Conservation (phyloP, 345 rosid genomes). For the Lenwebbia sp. region DNA sequence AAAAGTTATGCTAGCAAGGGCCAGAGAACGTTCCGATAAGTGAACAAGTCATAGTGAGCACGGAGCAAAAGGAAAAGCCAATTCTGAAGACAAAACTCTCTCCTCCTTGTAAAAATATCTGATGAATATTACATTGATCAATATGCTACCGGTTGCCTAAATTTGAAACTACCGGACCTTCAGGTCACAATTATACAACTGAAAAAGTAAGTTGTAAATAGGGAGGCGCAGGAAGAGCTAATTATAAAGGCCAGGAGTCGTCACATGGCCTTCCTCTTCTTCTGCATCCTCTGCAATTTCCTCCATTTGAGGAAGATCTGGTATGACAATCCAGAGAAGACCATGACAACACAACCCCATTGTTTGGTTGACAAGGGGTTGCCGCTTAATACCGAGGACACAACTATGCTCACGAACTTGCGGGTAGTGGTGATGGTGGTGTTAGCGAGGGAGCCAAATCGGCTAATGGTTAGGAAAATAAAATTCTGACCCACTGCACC, state of each 20-base stretch:
- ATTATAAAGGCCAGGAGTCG: neutral
- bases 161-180: slow-evolving; percentile 4
- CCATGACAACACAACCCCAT: slow-evolving; percentile 91
- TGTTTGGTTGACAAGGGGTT: slow-evolving; percentile 80
- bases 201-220: slow-evolving; percentile 4
- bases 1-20: neutral
- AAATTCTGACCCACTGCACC: slow-evolving; percentile 97
- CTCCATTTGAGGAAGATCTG: slow-evolving; percentile 92
- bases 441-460: slow-evolving; percentile 89
- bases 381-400: slow-evolving; percentile 79
- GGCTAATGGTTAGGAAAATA: slow-evolving; percentile 87
- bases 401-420: slow-evolving; percentile 86
- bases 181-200: slow-evolving; percentile 8
- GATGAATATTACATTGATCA: slow-evolving; percentile 1
- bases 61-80: neutral
- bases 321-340: slow-evolving; percentile 89
- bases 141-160: neutral
- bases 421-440: slow-evolving; percentile 92
- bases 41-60: neutral
- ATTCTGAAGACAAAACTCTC: neutral
- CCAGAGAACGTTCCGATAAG: neutral
- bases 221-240: neutral
- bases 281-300: slow-evolving; percentile 58
- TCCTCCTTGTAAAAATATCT: neutral
- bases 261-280: slow-evolving; percentile 48